Conservation (phyloP, 257 asterid genomes). For the Salvia rosmarinus region DNA sequence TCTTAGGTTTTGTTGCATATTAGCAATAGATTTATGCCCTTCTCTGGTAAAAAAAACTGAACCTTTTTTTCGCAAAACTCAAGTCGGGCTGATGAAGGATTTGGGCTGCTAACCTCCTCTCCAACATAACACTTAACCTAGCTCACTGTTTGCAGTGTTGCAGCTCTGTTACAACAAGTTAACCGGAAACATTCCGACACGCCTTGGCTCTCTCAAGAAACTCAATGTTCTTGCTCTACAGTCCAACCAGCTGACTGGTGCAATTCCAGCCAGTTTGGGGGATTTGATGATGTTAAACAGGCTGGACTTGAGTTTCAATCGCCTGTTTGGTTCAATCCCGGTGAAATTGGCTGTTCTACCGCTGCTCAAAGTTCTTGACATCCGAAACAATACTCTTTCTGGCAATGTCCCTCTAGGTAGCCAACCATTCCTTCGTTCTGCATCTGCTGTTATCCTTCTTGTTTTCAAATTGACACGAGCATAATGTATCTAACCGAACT, state of each 20-base stretch:
- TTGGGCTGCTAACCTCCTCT: neutral
- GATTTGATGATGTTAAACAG: slow-evolving; percentile 61
- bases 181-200: slow-evolving; percentile 75
- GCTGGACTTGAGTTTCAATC: slow-evolving; percentile 83
- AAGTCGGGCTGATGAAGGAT: neutral
- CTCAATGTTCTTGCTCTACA: slow-evolving; percentile 90
- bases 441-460: neutral
- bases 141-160: slow-evolving; percentile 59
- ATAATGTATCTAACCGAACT: neutral
- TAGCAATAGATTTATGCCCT: neutral
- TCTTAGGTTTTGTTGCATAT: neutral
- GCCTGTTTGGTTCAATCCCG: slow-evolving; percentile 82
- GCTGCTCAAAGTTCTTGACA: slow-evolving; percentile 62
- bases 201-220: slow-evolving; percentile 64
- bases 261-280: slow-evolving; percentile 92
- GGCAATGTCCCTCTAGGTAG: slow-evolving; percentile 95
- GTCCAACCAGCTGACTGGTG: slow-evolving; percentile 76
- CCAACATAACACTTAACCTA: too few species aligned
- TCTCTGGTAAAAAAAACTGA: neutral
- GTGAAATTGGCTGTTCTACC: slow-evolving; percentile 60
- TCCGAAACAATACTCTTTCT: slow-evolving; percentile 81
- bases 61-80: neutral
- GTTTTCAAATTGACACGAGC: neutral
- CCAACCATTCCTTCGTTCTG: neutral
- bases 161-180: slow-evolving; percentile 87